Percentiles rank a stretch among this genome's conserved stretches.
Evolutionary conservation across 1,284 basidiomycete species (phyloP).

Genomic region (Puccinia polysora): DNA sequence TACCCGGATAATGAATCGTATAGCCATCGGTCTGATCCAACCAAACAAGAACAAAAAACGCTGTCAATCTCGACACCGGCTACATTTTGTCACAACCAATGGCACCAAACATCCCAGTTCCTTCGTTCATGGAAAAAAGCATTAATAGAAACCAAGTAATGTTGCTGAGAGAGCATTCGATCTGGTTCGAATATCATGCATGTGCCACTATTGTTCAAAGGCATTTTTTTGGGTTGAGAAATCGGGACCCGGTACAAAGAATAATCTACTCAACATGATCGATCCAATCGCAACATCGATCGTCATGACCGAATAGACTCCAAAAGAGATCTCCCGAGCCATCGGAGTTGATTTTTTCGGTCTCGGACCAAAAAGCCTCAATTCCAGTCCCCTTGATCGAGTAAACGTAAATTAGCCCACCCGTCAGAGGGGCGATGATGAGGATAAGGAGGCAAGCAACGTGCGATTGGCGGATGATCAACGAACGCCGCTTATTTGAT

Average conservation of each 20-base stretch:
- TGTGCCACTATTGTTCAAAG: no score
- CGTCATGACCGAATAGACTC: conserved; percentile 52
- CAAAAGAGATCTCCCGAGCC: conserved; percentile 49
- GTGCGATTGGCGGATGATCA: conserved; percentile 30
- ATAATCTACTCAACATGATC: conserved; percentile 47
- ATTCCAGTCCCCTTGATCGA: conserved; percentile 44
- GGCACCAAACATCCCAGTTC: no score
- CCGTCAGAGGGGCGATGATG: conserved; percentile 15
- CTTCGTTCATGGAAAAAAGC: no score
- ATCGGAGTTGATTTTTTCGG: conserved; percentile 37
- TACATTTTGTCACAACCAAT: no score
- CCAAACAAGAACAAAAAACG: no score
- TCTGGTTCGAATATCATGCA: no score
- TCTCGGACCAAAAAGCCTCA: conserved; percentile 45
- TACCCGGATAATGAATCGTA: conserved; percentile 41
- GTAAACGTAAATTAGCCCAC: conserved; percentile 22
- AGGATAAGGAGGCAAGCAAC: conserved; percentile 18
- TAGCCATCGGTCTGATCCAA: conserved; percentile 35
- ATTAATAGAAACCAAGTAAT: no score
- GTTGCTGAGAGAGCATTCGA: no score
- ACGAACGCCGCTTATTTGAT: not conserved
- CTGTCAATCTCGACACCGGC: no score
- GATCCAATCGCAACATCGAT: conserved; percentile 48
- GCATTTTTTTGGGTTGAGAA: no score
- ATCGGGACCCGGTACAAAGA: no score